Evolutionary conservation across 805 yeast species (phyloP), one percentile per base, ranked within the genome.

Genomic region (Saccharomycopsis fermentans): DNA sequence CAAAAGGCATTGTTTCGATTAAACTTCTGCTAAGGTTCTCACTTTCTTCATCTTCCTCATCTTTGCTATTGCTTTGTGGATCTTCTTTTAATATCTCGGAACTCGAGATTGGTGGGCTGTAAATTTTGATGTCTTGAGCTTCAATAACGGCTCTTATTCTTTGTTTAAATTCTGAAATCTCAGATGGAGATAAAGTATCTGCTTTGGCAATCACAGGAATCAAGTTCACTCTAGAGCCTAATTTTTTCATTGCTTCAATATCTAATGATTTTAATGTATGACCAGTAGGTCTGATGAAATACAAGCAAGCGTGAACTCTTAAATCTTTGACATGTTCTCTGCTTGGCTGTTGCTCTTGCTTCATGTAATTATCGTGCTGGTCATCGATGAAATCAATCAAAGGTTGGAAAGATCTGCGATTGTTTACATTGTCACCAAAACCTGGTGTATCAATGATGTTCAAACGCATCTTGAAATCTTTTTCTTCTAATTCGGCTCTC

Each of bases 401-500:
- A 40, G 96, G 90, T 60, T 84, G 85, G 95, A 96, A 90, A 52
- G 94, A 79, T 69, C 86, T 85, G 67, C 79, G 80, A 73, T 90
- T 91, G 74, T 90, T 86, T 63, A 90, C 86, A 70, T 86, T 87
- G 69, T 89, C 95, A 61, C 97, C 97, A 70, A 90, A 89, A 1
- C 97, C 97, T 8, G 96, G 96, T 1, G 97, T 89, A 71, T 90
- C 97, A 66, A 91, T 83, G 59, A 91, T 78, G 65, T 90, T 90
- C 63, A 91, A 80, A 62, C 86, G 79, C 65, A 88, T 79, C 64
- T 77, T 79, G 72, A 91, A 87, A 69, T 86, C 88, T 71, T 87
- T 84, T 69, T 91, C 97, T 69, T 85, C 94, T 64, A 88, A 77
- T 59, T 81, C 79, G n/a, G 94, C 92, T 66, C 92, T 80, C 54